phyloP scores from a whole-genome alignment of 2,329 filamentous ascomycete genomes.

The Didymellaceae sp. region DNA sequence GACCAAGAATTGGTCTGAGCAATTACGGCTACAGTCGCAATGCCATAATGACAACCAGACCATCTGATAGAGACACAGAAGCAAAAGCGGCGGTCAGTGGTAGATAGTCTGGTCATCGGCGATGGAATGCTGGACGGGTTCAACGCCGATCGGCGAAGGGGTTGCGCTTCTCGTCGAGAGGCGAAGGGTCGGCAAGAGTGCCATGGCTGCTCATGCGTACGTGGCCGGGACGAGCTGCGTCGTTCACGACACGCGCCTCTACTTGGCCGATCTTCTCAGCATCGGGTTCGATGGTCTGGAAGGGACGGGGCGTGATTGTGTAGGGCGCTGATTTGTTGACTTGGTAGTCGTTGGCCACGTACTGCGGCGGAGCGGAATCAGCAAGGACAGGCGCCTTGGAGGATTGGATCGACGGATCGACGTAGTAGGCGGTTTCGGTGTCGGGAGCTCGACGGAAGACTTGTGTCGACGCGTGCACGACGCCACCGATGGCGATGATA shows the following conservation, averaged over 20 bases:
- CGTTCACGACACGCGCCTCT: slow-evolving; percentile 50
- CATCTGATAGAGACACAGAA: slow-evolving; percentile 51
- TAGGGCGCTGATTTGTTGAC: slow-evolving; percentile 56
- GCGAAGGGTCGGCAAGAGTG: slow-evolving; percentile 52
- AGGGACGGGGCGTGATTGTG: slow-evolving; percentile 53
- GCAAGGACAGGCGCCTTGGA: slow-evolving; percentile 25
- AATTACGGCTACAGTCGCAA: slow-evolving; percentile 50
- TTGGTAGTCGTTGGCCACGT: slow-evolving; percentile 51
- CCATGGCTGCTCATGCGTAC: slow-evolving; percentile 55
- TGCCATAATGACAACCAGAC: slow-evolving; percentile 32
- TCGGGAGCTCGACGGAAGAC: slow-evolving; percentile 69
- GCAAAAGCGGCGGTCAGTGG: slow-evolving; percentile 54
- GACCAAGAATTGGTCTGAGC: slow-evolving; percentile 50
- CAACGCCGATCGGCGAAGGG: slow-evolving; percentile 40
- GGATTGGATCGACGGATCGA: slow-evolving; percentile 37
- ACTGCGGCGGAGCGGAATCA: slow-evolving; percentile 50
- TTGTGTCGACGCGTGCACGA: slow-evolving; percentile 69
- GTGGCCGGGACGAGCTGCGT: slow-evolving; percentile 52
- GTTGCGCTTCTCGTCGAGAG: slow-evolving; percentile 45
- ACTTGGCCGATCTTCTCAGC: slow-evolving; percentile 54
- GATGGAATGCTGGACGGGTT: slow-evolving; percentile 20
- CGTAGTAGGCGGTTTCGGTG: slow-evolving; percentile 56
- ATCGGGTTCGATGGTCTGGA: slow-evolving; percentile 50
- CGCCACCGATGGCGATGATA: slow-evolving; percentile 75
- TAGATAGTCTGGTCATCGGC: slow-evolving; percentile 44